These are phyloP conservation scores for Skeletonema menzelii DNA, from an alignment of 108 stramenopile genomes.

Conservation along the genomic window DNA sequence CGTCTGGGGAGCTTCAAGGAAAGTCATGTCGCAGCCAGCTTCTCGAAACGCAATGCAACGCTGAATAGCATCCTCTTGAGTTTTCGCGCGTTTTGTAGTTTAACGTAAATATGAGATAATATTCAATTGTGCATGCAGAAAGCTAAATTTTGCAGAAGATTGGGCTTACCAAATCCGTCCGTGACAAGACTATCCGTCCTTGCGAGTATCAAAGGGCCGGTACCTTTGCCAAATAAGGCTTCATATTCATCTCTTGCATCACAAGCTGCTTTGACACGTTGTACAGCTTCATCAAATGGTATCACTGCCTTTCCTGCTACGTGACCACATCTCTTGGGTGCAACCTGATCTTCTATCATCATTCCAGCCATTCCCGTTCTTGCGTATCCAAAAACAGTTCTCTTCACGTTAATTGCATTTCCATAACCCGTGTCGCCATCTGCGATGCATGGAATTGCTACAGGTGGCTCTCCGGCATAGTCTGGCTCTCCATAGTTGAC, in stretches of 20 bases:
- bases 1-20: conserved; percentile 88
- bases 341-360: conserved; percentile 97
- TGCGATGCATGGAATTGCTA: conserved; percentile 92
- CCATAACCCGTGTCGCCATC: conserved; percentile 98
- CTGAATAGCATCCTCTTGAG: conserved; percentile 82
- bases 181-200: conserved; percentile 91
- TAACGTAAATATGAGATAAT: background rate
- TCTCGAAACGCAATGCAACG: conserved; percentile 92
- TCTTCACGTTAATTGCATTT: conserved; percentile 92
- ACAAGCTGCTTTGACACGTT: conserved; percentile 90
- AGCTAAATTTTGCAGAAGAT: background rate
- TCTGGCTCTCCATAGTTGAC: conserved; percentile 34
- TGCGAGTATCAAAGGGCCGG: conserved; percentile 87
- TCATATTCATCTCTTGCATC: conserved; percentile 92
- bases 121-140: background rate
- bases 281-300: conserved; percentile 83
- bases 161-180: conserved; percentile 76
- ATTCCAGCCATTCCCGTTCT: conserved; percentile 95
- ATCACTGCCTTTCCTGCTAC: conserved; percentile 93
- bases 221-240: conserved; percentile 68
- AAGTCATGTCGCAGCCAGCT: conserved; percentile 94
- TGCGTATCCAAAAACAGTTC: conserved; percentile 85
- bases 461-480: conserved; percentile 3
- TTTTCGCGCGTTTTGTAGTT: too few species aligned
- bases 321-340: conserved; percentile 95